Evolutionary conservation across 352 stramenopile genomes (phyloP), one percentile per base, ranked within the genome.

Genomic region (Pelagophyceae sp.): DNA sequence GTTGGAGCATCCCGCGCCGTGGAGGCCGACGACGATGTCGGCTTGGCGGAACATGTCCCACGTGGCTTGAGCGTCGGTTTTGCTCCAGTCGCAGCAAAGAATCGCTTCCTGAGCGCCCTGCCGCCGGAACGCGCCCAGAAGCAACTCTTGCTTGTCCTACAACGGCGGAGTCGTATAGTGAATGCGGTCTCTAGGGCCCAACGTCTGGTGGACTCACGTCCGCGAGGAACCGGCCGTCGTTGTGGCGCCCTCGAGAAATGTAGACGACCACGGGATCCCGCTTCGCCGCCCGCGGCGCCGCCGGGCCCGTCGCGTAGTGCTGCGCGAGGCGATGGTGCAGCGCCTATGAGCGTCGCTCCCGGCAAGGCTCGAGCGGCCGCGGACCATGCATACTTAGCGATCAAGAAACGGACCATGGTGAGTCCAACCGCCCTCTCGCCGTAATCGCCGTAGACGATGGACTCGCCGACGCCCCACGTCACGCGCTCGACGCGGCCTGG

Each of bases 11-110:
- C 58, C 58, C 15, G 58, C 58, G 27, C 58, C 58, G 58, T 67
- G 58, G 23, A 67, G 23, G 58, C 58, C 58, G 58, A 67, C 58
- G 58, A 67, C 58, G 23, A 67, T n/a, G 58, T 67, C 58, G 15
- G 58, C 58, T n/a, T 6, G 5, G 23, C 11, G 31, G 29, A 67
- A 67, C 11, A 23, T 54, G 45, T 11, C 45, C 45, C 45, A 54
- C 45, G 23, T 54, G 45, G 23, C 45, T 11, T 23, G 45, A 11
- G 45, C 45, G 45, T 54, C 45, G 11, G 45, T 54, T 11, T 11
- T 23, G 45, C 11, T 23, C 45, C 45, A 54, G 45, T 54, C 23
- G 45, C 45, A 54, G 45, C 45, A 54, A 23, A 54, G 11, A 23
- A 11, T 23, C 45, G 23, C 45, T 23, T 54, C 45, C 11, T 11